Percentiles rank a stretch among this genome's conserved stretches.
Conservation (phyloP, 305 asterid genomes). For the Fraxinus floribunda region DNA sequence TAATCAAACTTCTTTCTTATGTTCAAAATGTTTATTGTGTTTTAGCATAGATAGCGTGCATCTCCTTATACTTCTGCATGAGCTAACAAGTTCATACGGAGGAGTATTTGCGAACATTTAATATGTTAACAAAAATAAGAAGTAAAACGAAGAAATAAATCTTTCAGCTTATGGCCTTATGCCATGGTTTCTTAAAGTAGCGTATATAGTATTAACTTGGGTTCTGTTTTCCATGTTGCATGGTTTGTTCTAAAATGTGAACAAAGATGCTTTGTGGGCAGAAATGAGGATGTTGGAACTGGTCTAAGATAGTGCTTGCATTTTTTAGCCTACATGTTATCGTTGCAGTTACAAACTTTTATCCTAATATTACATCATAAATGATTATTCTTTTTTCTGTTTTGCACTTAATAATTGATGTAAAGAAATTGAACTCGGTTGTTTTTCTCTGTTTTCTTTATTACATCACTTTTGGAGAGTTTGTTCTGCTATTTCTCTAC, state of each 20-base stretch:
- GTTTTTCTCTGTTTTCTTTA: slow-evolving; percentile 11
- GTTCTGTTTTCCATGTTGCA: slow-evolving; percentile 5
- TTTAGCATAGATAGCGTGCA: not conserved
- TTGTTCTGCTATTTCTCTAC: slow-evolving; percentile 15
- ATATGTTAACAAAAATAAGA: not conserved
- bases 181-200: slow-evolving; percentile 20
- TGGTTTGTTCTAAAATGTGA: not conserved
- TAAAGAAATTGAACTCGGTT: not conserved
- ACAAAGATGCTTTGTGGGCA: slow-evolving; percentile 16
- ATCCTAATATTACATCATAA: not conserved
- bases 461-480: not conserved
- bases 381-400: not conserved
- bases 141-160: slow-evolving; percentile 4
- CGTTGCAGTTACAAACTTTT: slow-evolving; percentile 4
- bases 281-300: not conserved
- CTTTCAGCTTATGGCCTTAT: not conserved
- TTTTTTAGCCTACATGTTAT: not conserved
- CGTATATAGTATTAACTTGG: not conserved
- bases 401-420: slow-evolving; percentile 19
- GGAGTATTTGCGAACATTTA: not conserved
- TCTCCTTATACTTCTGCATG: not conserved
- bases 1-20: slow-evolving; percentile 2
- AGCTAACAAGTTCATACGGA: not conserved
- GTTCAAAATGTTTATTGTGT: not conserved
- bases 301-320: not conserved